Evolutionary conservation across 2,329 filamentous ascomycete genomes (phyloP).

Genomic region (Fusarium drepaniforme): DNA sequence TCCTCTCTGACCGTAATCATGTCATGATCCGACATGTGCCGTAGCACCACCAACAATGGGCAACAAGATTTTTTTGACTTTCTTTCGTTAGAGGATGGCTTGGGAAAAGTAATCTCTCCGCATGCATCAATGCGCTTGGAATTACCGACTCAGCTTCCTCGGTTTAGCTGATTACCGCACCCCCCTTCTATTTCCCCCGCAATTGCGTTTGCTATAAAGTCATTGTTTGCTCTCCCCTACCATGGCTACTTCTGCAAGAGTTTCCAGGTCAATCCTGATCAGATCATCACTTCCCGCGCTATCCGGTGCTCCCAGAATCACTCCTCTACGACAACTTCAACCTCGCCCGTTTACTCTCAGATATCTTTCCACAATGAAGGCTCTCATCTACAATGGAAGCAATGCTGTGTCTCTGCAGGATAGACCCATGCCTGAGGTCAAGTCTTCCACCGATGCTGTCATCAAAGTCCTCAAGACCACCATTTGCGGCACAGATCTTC

Average conservation of each 20-base stretch:
- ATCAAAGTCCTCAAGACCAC: slow-evolving; percentile 61
- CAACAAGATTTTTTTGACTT: background rate
- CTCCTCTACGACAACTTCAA: background rate
- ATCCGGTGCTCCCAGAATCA: background rate
- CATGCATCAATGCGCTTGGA: background rate
- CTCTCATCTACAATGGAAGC: slow-evolving; percentile 56
- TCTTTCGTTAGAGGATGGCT: background rate
- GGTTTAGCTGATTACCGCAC: background rate
- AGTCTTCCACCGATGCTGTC: slow-evolving; percentile 60
- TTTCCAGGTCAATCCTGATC: background rate
- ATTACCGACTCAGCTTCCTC: background rate
- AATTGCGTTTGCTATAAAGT: background rate
- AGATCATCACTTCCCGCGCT: background rate
- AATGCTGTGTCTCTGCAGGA: slow-evolving; percentile 54
- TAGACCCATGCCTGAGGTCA: slow-evolving; percentile 55
- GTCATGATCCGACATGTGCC: background rate
- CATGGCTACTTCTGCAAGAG: background rate
- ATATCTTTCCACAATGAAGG: slow-evolving; percentile 49
- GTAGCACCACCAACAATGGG: background rate
- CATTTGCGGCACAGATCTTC: slow-evolving; percentile 67
- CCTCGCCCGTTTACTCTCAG: background rate
- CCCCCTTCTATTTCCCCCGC: background rate
- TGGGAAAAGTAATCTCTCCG: background rate
- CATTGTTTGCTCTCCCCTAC: background rate
- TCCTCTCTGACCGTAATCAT: background rate